Base-by-base conservation (phyloP, 305 asterid genomes). In the Salvia sclarea region DNA sequence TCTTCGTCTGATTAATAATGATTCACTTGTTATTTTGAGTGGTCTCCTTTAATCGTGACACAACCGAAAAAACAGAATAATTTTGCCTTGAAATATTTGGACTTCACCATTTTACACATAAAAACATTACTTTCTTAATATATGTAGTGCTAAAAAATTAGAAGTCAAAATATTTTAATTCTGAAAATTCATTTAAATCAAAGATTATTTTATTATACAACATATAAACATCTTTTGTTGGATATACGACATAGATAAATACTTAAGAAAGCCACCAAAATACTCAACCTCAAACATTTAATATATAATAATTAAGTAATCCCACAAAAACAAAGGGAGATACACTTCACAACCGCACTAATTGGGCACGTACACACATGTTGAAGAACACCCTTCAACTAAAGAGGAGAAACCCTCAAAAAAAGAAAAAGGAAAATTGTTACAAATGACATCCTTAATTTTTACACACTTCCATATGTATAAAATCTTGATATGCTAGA, bases 381-480 rank as follows among this genome's bases (percentile, higher is more conserved):
- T 64, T 68, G 70, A 50, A 0, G 2, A 70, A 62, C 30, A 53
- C 76, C 78, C 66, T 73, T 44, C 54, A 79, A 80, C 73, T 48
- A 70, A 61, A 56, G 37, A 31, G 25, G 35, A 61, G 9, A 31
- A 65, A 44, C 48, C 61, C 16, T 25, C 50, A 1, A 55, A 67
- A 3, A 64, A 52, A 31, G 28, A 21, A 38, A 12, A 55, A 31
- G 13, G n/a, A 57, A 63, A 59, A 25, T 5, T 61, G 48, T 68
- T 64, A 79, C 75, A 59, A 76, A 65, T 17, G 63, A 18, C 61
- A 69, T 14, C 38, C 58, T 61, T 63, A 63, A 70, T 63, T 61
- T 81, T 76, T 76, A 79, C 83, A 76, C 80, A 82, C 87, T 66
- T 72, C 68, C 64, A 71, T 68, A 31, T 21, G n/a, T 30, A 55